These are phyloP conservation scores for Ogataea parapolymorpha DNA, from an alignment of 805 yeast genomes.

Conservation along the genomic window DNA sequence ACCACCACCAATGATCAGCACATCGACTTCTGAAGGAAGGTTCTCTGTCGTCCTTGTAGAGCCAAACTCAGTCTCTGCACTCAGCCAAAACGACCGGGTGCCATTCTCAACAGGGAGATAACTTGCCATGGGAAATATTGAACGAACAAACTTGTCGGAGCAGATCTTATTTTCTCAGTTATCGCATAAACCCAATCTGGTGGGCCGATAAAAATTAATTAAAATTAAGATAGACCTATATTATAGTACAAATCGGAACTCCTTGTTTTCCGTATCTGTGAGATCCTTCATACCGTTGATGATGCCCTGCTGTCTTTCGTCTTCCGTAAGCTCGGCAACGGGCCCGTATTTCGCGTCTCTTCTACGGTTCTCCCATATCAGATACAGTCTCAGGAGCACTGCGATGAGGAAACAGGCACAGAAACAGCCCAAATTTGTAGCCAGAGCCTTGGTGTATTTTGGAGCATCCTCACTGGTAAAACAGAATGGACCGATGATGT, in stretches of 20 bases:
- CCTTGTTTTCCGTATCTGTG: conserved; percentile 29
- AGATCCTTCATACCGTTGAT: conserved; percentile 32
- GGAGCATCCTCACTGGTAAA: conserved; percentile 45
- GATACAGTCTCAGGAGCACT: conserved; percentile 29
- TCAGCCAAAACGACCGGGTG: conserved; percentile 9
- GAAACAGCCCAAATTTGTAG: conserved; percentile 36
- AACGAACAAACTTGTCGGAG: too few relatives aligned
- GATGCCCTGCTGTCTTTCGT: conserved; percentile 28
- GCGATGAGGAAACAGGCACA: conserved; percentile 36
- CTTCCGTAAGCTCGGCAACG: conserved; percentile 25
- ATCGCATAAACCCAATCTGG: neutral
- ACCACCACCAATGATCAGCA: conserved; percentile 43
- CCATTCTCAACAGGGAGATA: conserved; percentile 5
- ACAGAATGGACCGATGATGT: conserved; percentile 51
- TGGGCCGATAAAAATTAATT: neutral
- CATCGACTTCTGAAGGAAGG: conserved; percentile 37
- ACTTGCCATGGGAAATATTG: neutral
- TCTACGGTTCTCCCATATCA: conserved; percentile 37
- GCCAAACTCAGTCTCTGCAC: conserved; percentile 3
- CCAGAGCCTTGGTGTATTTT: conserved; percentile 38
- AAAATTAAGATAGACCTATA: neutral
- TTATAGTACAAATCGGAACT: conserved; percentile 25
- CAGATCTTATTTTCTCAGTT: too few relatives aligned
- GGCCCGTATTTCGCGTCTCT: conserved; percentile 35
- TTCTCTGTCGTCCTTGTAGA: conserved; percentile 17